Conservation (phyloP, 345 rosid species). For the Ceriops tagal region DNA sequence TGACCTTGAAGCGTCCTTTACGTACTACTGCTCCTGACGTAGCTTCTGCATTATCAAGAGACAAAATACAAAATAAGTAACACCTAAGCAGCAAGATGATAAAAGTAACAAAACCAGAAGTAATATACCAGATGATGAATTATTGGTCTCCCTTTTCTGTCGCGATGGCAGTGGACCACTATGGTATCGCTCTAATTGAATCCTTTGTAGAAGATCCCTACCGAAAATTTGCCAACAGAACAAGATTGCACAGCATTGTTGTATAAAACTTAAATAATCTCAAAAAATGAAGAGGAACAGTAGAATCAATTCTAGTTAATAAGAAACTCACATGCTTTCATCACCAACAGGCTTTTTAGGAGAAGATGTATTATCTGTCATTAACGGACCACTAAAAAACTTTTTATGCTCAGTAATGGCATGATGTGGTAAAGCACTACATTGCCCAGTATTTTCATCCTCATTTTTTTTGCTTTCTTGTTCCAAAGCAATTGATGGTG, state of each 20-base stretch:
- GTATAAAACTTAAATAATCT: neutral
- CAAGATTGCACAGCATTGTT: neutral
- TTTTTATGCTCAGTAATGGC: constrained; percentile 43
- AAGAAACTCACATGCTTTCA: constrained; percentile 57
- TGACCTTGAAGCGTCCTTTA: constrained; percentile 89
- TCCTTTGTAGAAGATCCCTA: constrained; percentile 63
- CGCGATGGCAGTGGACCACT: constrained; percentile 69
- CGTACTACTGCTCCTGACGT: constrained; percentile 65
- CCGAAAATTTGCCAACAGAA: neutral
- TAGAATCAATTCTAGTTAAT: neutral
- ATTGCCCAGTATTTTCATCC: constrained; percentile 43
- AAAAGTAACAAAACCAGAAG: constrained; percentile 14
- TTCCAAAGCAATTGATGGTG: constrained; percentile 34
- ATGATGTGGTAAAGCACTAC: constrained; percentile 46
- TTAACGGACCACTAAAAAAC: constrained; percentile 53
- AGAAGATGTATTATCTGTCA: constrained; percentile 46
- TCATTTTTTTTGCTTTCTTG: constrained; percentile 42
- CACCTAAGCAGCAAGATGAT: constrained; percentile 3
- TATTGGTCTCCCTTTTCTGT: constrained; percentile 62
- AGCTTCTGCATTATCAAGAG: constrained; percentile 50
- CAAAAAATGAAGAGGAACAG: neutral
- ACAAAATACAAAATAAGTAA: neutral
- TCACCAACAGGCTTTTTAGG: constrained; percentile 49
- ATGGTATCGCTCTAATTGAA: constrained; percentile 60
- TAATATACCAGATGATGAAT: constrained; percentile 44